Conservation (phyloP, 352 stramenopile species). For the Phytophthora fragariaefolia region DNA sequence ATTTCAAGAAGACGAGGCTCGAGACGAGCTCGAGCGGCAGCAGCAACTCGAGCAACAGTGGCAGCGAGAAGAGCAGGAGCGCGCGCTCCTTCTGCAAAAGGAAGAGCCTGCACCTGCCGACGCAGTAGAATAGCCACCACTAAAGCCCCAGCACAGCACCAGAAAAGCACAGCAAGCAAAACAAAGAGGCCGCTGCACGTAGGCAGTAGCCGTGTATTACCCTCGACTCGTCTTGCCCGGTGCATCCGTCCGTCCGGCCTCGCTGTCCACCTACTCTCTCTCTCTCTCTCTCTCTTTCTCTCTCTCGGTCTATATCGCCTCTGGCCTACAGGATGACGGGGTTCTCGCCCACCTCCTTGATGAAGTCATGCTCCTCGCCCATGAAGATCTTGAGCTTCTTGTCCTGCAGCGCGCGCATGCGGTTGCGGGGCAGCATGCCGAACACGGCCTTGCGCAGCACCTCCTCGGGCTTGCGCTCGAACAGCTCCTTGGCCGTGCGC, state of each 20-base stretch:
- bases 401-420: constrained; percentile 94
- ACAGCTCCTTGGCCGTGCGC: constrained; percentile 93
- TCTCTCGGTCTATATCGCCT: constrained; percentile 34
- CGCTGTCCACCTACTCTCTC: neutral
- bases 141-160: constrained; percentile 4
- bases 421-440: constrained; percentile 98
- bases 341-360: constrained; percentile 87
- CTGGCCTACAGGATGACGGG: constrained; percentile 73
- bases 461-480: constrained; percentile 95
- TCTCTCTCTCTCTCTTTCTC: neutral
- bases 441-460: constrained; percentile 96
- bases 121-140: constrained; percentile 6
- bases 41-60: constrained; percentile 10
- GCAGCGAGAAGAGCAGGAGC: constrained; percentile 9
- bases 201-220: constrained; percentile 25
- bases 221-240: neutral
- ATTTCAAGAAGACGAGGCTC: constrained; percentile 31
- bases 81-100: neutral
- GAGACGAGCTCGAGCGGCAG: constrained; percentile 22
- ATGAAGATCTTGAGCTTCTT: constrained; percentile 98
- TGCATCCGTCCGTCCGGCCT: neutral
- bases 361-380: constrained; percentile 93
- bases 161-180: neutral
- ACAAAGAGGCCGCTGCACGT: constrained; percentile 12
- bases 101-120: constrained; percentile 3